Percentiles rank a stretch among this genome's conserved stretches.
Conservation (phyloP, 768 basidiomycete genomes). For the Amanita rimosa region DNA sequence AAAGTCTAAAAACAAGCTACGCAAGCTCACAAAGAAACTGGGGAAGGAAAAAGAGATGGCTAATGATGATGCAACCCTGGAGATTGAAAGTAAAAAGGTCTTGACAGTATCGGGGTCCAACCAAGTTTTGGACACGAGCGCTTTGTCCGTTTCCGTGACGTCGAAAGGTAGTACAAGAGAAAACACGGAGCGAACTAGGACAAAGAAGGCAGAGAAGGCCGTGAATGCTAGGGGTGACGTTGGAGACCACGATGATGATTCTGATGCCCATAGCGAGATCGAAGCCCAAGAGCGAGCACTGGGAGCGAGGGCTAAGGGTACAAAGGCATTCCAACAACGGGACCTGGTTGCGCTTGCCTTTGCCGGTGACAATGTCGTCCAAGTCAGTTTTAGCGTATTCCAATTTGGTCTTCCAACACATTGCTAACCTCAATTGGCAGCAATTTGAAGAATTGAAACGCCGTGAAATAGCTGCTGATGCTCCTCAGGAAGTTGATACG, state of each 20-base stretch:
- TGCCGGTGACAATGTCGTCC: slow-evolving; percentile 93
- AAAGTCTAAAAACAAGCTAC: slow-evolving; percentile 67
- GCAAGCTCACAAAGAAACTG: slow-evolving; percentile 49
- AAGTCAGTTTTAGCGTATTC: slow-evolving; percentile 32
- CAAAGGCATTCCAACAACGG: slow-evolving; percentile 76
- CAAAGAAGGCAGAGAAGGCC: neutral
- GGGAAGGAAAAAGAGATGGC: slow-evolving; percentile 47
- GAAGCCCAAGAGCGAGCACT: slow-evolving; percentile 52
- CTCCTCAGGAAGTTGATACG: slow-evolving; percentile 78
- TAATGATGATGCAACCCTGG: slow-evolving; percentile 67
- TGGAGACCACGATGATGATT: slow-evolving; percentile 32
- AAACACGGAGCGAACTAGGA: neutral
- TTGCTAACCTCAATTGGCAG: slow-evolving; percentile 24
- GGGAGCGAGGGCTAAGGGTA: slow-evolving; percentile 32
- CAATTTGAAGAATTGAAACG: slow-evolving; percentile 81
- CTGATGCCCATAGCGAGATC: slow-evolving; percentile 53
- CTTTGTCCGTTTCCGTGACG: neutral
- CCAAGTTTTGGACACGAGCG: neutral
- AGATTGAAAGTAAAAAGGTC: slow-evolving; percentile 54
- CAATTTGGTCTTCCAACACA: neutral
- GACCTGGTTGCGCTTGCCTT: slow-evolving; percentile 93
- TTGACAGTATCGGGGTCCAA: slow-evolving; percentile 19
- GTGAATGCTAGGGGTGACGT: slow-evolving; percentile 36
- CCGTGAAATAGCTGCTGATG: slow-evolving; percentile 75
- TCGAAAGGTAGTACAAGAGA: neutral